A percentile compares a stretch with the other conserved stretches of the same genome.
phyloP scores from a whole-genome alignment of 208 protist genomes.

The Acanthamoeba divionensis region DNA sequence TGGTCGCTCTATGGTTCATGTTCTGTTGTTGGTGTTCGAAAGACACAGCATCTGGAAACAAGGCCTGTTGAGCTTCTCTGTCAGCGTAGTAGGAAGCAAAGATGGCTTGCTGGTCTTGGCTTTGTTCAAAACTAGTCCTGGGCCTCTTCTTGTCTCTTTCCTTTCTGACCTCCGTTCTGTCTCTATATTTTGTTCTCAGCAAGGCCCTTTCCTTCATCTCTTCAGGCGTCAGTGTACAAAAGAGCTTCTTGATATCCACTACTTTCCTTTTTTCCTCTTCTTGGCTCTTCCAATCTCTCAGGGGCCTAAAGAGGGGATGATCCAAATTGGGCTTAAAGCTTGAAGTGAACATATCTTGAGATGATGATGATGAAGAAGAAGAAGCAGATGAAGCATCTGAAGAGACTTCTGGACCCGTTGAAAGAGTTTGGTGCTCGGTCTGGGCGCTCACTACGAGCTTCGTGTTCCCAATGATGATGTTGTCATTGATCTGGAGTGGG shows the following conservation, averaged over 20 bases:
- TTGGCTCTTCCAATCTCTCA: background rate
- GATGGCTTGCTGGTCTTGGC: no score
- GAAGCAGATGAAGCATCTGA: background rate
- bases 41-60: background rate
- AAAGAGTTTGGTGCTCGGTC: background rate
- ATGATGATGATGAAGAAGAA: background rate
- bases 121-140: background rate
- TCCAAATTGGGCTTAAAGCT: conserved; percentile 14
- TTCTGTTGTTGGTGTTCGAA: background rate
- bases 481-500: background rate
- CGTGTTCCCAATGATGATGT: conserved; percentile 4
- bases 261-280: background rate
- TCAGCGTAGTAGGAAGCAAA: background rate
- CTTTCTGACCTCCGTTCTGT: background rate
- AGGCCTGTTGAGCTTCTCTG: background rate
- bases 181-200: background rate
- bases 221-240: background rate
- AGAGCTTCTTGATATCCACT: background rate
- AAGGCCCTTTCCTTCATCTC: background rate
- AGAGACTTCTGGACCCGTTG: no score
- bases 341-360: background rate
- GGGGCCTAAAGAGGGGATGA: conserved; percentile 5
- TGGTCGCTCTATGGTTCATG: background rate
- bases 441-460: background rate
- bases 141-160: background rate